Evolutionary conservation across 176 grass and related monocot species (phyloP), one percentile per base, ranked within the genome.

Genomic region (Oryza glumipatula): DNA sequence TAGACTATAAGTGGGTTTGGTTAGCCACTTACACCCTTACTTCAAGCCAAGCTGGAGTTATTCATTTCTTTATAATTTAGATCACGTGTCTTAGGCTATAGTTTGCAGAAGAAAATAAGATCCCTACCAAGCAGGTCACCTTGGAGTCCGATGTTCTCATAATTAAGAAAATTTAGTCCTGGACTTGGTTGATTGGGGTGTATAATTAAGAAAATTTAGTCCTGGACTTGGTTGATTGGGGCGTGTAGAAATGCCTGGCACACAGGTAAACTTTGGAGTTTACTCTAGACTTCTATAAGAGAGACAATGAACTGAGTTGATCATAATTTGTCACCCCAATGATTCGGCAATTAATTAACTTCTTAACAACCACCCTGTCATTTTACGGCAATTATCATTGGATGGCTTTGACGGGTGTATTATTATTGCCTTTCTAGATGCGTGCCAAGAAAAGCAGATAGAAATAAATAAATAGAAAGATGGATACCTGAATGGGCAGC

Each of bases 261-360:
- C 79, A 21, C 10, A 12, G n/a, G 32, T 41, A 48, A 32, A 32
- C 28, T n/a, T 70, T 39, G 80, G 69, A 51, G 1, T 48, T 77
- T 36, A 6, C 78, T 72, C 7, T 56, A 30, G 66, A 52, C 47
- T 72, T 65, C 85, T 19, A 28, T 47, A 16, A 11, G n/a, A 13
- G 11, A 44, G 80, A 67, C 76, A 68, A 47, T 26, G 36, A 5
- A 1, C 26, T 33, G 45, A 78, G 35, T 11, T 35, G 3, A 54
- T 9, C 11, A 65, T 38, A 63, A 5, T 80, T 84, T 47, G 15
- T 89, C 51, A 5, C 65, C 22, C 46, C 12, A 79, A 70, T 84
- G 80, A 87, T 83, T 83, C 63, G 76, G 48, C 41, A 63, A 61
- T 61, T 22, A 61, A 74, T 83, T 73, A 84, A 80, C 70, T 73